A percentile compares a stretch with the other conserved stretches of the same genome.
phyloP scores from a whole-genome alignment of 192 early-diverging fungal species.

The Kappamyces sp. region DNA sequence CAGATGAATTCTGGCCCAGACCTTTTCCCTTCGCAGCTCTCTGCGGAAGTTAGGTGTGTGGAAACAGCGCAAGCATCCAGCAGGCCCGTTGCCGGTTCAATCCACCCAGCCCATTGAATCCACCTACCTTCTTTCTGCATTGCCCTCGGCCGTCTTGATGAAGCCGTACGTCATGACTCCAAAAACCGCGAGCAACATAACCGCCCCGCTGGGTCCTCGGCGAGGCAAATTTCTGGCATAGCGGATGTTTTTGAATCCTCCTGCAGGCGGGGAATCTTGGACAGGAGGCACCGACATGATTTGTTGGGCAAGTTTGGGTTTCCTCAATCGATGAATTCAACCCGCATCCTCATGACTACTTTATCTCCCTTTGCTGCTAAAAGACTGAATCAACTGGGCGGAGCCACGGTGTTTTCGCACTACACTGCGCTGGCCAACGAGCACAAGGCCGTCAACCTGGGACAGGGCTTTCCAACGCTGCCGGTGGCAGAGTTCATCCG shows the following conservation, averaged over 20 bases:
- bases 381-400: slow-evolving; percentile 29
- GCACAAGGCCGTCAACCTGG: slow-evolving; percentile 85
- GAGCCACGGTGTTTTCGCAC: slow-evolving; percentile 48
- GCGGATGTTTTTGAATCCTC: slow-evolving; percentile 74
- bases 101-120: neutral
- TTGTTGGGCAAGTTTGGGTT: slow-evolving; percentile 7
- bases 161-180: slow-evolving; percentile 79
- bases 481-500: slow-evolving; percentile 69
- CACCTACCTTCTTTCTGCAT: slow-evolving; percentile 62
- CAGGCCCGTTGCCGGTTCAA: slow-evolving; percentile 2
- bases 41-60: slow-evolving; percentile 34
- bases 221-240: slow-evolving; percentile 87
- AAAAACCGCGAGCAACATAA: slow-evolving; percentile 68
- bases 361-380: neutral
- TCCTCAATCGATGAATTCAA: neutral
- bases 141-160: slow-evolving; percentile 61
- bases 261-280: slow-evolving; percentile 71
- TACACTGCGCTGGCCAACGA: slow-evolving; percentile 81
- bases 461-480: slow-evolving; percentile 84
- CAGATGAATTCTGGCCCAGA: slow-evolving; percentile 89
- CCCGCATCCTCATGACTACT: neutral
- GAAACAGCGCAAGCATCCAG: slow-evolving; percentile 6
- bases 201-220: slow-evolving; percentile 83
- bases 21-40: slow-evolving; percentile 86
- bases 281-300: neutral